Percentiles rank a stretch among this genome's conserved stretches.
These are phyloP conservation scores for Aspergillus proliferans DNA, from an alignment of 2,329 filamentous ascomycete species.

Conservation along the genomic window DNA sequence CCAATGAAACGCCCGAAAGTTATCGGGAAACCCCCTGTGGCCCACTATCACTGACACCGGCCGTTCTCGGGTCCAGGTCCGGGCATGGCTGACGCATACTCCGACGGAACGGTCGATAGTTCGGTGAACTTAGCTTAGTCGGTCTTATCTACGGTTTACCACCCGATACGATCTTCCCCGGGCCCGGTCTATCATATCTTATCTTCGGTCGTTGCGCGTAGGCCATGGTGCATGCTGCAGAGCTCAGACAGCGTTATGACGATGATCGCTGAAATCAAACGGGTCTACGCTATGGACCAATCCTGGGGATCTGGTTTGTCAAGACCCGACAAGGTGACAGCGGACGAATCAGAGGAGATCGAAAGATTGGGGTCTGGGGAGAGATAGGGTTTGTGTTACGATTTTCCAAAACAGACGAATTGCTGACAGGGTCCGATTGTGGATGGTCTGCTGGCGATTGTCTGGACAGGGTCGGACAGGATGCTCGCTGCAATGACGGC, in stretches of 20 bases:
- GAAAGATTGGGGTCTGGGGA: neutral
- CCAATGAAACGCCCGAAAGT: neutral
- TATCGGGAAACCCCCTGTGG: neutral
- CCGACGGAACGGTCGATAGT: neutral
- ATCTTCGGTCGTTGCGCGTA: neutral
- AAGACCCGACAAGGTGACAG: neutral
- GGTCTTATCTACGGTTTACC: neutral
- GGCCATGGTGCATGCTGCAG: neutral
- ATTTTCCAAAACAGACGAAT: neutral
- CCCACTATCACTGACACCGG: neutral
- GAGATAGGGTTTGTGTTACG: neutral
- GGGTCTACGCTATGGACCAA: neutral
- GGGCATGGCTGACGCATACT: too few species aligned
- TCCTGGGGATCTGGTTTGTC: neutral
- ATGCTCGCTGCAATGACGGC: too few species aligned
- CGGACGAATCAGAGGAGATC: neutral
- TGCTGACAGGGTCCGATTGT: neutral
- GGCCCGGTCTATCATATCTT: neutral
- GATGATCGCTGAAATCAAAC: neutral
- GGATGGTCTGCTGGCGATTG: too few species aligned
- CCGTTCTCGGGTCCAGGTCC: too few species aligned
- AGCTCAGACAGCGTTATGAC: neutral
- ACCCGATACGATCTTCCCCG: neutral
- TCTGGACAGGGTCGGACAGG: too few species aligned
- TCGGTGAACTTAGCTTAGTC: neutral